Evolutionary conservation across 208 protist genomes (phyloP).

Genomic region (Naegleria fowleri): DNA sequence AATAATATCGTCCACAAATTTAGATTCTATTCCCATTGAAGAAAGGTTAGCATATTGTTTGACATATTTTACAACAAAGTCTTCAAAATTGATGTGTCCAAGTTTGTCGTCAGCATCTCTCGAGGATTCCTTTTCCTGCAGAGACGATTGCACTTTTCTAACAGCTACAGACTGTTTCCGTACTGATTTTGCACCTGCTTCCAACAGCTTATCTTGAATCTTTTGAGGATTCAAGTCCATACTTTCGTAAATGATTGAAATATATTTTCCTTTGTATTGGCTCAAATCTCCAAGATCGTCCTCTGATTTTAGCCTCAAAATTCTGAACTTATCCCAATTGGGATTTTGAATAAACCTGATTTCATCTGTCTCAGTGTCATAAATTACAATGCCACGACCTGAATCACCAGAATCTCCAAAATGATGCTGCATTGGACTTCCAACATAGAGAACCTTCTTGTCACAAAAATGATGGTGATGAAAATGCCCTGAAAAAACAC

Average conservation of each 20-base stretch:
- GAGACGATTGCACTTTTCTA: neutral
- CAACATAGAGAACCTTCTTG: neutral
- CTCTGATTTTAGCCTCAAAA: neutral
- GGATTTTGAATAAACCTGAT: conserved; percentile 25
- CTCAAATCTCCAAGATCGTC: neutral
- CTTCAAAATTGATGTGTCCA: neutral
- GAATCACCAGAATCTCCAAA: conserved; percentile 28
- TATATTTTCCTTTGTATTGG: neutral
- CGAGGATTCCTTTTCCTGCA: neutral
- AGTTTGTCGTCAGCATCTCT: neutral
- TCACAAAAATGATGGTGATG: conserved; percentile 25
- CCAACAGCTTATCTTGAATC: neutral
- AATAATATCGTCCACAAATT: neutral
- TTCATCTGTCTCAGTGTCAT: neutral
- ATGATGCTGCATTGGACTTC: conserved; percentile 29
- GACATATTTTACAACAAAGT: neutral
- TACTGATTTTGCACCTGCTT: neutral
- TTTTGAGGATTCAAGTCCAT: neutral
- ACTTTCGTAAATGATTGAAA: conserved; percentile 16
- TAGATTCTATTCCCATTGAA: neutral
- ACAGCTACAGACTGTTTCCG: neutral
- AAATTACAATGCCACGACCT: neutral
- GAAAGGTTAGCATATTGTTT: neutral
- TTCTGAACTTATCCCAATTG: conserved; percentile 24
- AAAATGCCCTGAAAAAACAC: conserved; percentile 23